Base-by-base conservation (phyloP, 2,329 filamentous ascomycete species). In the Trichoderma cornu-damae region DNA sequence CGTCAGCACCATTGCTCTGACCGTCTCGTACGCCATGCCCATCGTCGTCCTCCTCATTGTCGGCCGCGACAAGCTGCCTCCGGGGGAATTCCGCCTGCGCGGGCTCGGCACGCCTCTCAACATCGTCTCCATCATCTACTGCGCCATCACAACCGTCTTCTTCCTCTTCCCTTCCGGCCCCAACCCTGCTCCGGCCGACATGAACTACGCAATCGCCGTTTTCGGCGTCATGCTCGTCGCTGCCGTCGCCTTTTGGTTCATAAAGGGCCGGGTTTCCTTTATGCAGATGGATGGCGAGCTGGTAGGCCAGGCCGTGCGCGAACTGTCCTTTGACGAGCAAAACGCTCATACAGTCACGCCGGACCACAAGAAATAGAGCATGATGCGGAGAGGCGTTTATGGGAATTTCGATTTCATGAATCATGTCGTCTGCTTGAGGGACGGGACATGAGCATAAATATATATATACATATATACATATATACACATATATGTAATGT, bases 161-260 rank as follows among this genome's bases (percentile, higher is more conserved):
- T 82, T 81, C 73, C 78, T 82, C 64, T 82, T 82, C 62, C 79
- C 79, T 0, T 67, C 67, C 0, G 59, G 57, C 0, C 79, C 79
- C 0, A 73, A 74, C 58, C 79, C 79, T 0, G 60, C 72, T 0
- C 65, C 70, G 0, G 67, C 68, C n/a, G 77, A 82, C 59, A 82
- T 82, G 79, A 82, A 82, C 65, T 82, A 77, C 63, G 79, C 80
- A 5, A 81, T 82, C 61, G 79, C 76, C 1, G 79, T 82, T 1
- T 82, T 82, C 61, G 79, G 77, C 1, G 72, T 81, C 20, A 80
- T 82, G 78, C 61, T 82, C 51, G 68, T 80, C 2, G 70, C 81
- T 6, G 71, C 78, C 0, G 37, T 80, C 1, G 70, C 67, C 0
- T 82, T 81, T 59, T 82, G 79, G 79, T 67, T 80, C 35, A 51